Evolutionary conservation across 139 green algal species (phyloP), one percentile per base, ranked within the genome.

Genomic region (Eudorina sp.): DNA sequence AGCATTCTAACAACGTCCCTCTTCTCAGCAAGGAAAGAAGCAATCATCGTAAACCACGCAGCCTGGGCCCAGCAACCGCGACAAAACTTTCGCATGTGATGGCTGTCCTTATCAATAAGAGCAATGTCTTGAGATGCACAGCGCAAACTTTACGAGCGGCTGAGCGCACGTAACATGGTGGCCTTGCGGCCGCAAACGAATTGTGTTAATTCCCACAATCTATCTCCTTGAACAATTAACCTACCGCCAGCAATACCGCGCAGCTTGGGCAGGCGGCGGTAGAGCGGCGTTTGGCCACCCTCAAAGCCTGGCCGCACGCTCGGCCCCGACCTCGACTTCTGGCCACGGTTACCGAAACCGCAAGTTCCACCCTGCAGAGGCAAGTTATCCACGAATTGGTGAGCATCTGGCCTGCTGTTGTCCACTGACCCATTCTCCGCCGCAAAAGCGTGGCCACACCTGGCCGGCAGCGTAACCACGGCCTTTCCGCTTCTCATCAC

Each of bases 221-320:
- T n/a, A n/a, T n/a, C n/a, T n/a, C n/a, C n/a, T n/a, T 11, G n/a
- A 69, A 64, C 6, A 36, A 53, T 55, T 34, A 8, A n/a, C 94
- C 88, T 48, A 97, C 97, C 97, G 90, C 98, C 98, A 14, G 96
- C 96, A 95, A 99, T 99, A 90, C 98, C 98, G 75, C 94, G 95
- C 21, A 99, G 93, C 95, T 99, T 99, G 55, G 98, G 98, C 51
- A 99, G 92, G 8, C 96, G 92, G 40, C 98, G 92, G 95, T 99
- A 99, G 36, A 99, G 94, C 1, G 98, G 96, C 25, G 92, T 99
- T 94, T 99, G 98, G 36, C 98, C 98, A 83, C 98, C 98, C 94
- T 99, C 97, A 93, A 99, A 99, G 40, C 98, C 98, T 36, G 97
- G 92, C 36, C 98, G 91, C 29, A 94, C 93, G 76, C 95, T 92